Percentiles rank a stretch among this genome's conserved stretches.
Evolutionary conservation across 2,329 filamentous ascomycete genomes (phyloP).

Genomic region (Mariannaea sp.): DNA sequence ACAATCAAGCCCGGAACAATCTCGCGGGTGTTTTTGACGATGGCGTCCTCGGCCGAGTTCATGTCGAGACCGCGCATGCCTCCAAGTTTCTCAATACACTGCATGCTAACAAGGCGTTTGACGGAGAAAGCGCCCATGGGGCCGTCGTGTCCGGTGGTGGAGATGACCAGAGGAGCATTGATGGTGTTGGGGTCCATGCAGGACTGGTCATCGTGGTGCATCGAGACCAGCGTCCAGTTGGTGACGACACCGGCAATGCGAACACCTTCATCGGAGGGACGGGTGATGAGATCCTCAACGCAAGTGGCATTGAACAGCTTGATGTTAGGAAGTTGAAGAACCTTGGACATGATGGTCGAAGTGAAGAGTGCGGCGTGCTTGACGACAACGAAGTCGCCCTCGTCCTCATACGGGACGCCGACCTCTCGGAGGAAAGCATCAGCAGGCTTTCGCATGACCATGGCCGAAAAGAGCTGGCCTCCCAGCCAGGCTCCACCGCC

Average conservation of each 20-base stretch:
- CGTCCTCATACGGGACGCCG: conserved; percentile 85
- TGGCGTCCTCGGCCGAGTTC: conserved; percentile 88
- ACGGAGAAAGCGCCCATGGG: conserved; percentile 91
- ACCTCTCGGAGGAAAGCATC: conserved; percentile 82
- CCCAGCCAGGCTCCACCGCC: conserved; percentile 92
- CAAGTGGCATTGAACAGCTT: conserved; percentile 96
- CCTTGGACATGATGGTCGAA: conserved; percentile 81
- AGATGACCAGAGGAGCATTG: conserved; percentile 87
- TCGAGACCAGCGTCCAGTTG: conserved; percentile 91
- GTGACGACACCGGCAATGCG: conserved; percentile 88
- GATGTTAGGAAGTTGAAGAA: conserved; percentile 84
- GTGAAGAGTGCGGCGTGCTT: conserved; percentile 95
- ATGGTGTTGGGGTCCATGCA: conserved; percentile 99
- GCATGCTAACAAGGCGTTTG: conserved; percentile 90
- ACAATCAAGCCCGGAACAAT: conserved; percentile 86
- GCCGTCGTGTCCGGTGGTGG: conserved; percentile 87
- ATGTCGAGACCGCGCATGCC: conserved; percentile 95
- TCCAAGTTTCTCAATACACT: conserved; percentile 78
- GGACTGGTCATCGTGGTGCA: conserved; percentile 86
- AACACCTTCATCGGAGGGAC: conserved; percentile 60
- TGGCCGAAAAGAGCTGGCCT: conserved; percentile 91
- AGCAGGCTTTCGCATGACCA: conserved; percentile 93
- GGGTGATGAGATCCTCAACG: conserved; percentile 91
- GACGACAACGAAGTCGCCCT: conserved; percentile 86
- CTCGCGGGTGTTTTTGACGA: conserved; percentile 90